Conservation (phyloP, 23 red algal genomes). For the Agarophyton chilense region DNA sequence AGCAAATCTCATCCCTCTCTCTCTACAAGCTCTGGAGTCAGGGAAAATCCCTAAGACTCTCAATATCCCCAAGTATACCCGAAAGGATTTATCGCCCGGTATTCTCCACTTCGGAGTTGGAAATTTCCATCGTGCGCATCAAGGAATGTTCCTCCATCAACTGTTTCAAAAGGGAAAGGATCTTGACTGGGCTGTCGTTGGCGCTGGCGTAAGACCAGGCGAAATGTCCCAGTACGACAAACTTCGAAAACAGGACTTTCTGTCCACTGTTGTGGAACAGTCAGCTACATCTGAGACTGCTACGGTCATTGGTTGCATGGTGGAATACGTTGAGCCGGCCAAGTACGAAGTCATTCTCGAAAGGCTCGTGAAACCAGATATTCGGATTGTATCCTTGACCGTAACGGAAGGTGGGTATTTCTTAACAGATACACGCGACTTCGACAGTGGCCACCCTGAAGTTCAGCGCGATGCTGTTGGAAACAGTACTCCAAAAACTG, state of each 20-base stretch:
- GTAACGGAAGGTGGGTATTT: constrained; percentile 59
- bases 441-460: constrained; percentile 24
- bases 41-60: not conserved
- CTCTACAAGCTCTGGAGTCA: not conserved
- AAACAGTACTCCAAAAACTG: constrained; percentile 15
- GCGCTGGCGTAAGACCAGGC: constrained; percentile 10
- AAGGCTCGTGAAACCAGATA: constrained; percentile 25
- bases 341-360: not conserved
- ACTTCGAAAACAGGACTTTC: constrained; percentile 26
- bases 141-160: constrained; percentile 36
- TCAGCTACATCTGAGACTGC: constrained; percentile 13
- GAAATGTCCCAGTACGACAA: not conserved
- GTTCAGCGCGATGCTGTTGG: not conserved
- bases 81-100: constrained; percentile 2
- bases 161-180: constrained; percentile 10
- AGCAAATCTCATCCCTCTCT: not conserved
- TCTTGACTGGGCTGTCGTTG: constrained; percentile 17
- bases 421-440: not conserved
- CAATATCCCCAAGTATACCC: not conserved
- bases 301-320: constrained; percentile 34
- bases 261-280: constrained; percentile 57
- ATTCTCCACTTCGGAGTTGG: constrained; percentile 64
- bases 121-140: constrained; percentile 69
- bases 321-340: constrained; percentile 22
- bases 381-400: constrained; percentile 56